Conservation (phyloP, 495 filamentous ascomycete genomes). For the Hypomontagnella submonticulosa region DNA sequence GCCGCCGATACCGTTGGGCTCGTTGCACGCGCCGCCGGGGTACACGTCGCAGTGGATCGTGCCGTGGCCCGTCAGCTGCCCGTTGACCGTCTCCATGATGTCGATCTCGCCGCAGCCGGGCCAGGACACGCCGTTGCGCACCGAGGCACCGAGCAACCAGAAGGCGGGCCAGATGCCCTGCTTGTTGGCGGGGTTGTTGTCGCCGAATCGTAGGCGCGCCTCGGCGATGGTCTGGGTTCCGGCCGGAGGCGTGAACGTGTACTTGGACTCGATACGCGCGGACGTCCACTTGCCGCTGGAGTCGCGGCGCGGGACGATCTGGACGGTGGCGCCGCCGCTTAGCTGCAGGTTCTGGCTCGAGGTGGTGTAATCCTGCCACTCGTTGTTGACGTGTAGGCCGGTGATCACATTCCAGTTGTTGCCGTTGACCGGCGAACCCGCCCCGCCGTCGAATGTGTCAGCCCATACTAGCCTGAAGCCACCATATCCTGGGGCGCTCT, state of each 20-base stretch:
- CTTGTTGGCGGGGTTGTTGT: slow-evolving; percentile 49
- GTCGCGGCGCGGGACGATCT: slow-evolving; percentile 57
- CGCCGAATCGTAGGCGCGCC: slow-evolving; percentile 57
- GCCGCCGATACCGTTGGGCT: slow-evolving; percentile 54
- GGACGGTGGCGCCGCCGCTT: slow-evolving; percentile 56
- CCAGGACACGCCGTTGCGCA: slow-evolving; percentile 56
- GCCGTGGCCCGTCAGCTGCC: slow-evolving; percentile 55
- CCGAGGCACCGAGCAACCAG: slow-evolving; percentile 60
- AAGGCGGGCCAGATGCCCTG: slow-evolving; percentile 66
- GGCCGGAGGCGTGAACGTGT: slow-evolving; percentile 55
- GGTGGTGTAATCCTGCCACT: slow-evolving; percentile 56
- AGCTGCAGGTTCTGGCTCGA: slow-evolving; percentile 53
- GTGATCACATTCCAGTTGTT: slow-evolving; percentile 58
- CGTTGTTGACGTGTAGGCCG: slow-evolving; percentile 54
- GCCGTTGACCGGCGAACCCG: slow-evolving; percentile 45
- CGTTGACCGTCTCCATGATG: slow-evolving; percentile 62
- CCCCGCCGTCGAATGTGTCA: slow-evolving; percentile 53
- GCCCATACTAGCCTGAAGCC: slow-evolving; percentile 52
- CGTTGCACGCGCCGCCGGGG: slow-evolving; percentile 60
- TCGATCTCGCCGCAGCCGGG: slow-evolving; percentile 64
- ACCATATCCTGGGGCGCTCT: slow-evolving; percentile 46
- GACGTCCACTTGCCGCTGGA: slow-evolving; percentile 58
- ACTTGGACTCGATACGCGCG: slow-evolving; percentile 59
- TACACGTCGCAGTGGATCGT: slow-evolving; percentile 60
- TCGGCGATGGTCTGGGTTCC: slow-evolving; percentile 55